These are phyloP conservation scores for Myriosclerotinia duriaeana DNA, from an alignment of 2,329 filamentous ascomycete species.

Conservation along the genomic window DNA sequence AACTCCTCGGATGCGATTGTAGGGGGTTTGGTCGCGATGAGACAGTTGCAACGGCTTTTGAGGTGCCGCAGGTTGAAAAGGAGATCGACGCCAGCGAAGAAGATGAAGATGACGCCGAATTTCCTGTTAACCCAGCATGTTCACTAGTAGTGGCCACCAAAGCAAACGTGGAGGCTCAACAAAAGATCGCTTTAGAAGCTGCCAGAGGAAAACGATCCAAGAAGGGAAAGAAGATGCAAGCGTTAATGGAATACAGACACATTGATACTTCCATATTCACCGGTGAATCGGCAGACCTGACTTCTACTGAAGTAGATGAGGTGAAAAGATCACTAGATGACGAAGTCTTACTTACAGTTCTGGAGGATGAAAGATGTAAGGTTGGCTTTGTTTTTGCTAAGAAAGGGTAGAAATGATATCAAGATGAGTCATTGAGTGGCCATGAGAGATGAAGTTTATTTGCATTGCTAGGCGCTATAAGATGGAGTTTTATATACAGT, in stretches of 20 bases:
- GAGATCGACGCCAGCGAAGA: conserved; percentile 22
- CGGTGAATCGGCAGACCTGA: conserved; percentile 39
- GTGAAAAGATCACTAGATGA: conserved; percentile 47
- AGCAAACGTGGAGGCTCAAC: conserved; percentile 48
- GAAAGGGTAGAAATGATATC: conserved; percentile 26
- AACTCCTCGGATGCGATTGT: conserved; percentile 63
- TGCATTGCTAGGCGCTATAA: conserved; percentile 13
- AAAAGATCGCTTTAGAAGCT: conserved; percentile 44
- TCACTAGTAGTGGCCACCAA: conserved; percentile 44
- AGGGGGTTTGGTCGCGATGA: conserved; percentile 50
- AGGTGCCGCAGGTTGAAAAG: conserved; percentile 24
- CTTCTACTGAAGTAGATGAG: conserved; percentile 41
- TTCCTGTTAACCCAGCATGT: conserved; percentile 30
- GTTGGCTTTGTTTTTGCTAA: conserved; percentile 53
- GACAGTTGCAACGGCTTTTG: conserved; percentile 28
- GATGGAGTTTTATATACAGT: neutral
- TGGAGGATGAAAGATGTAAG: conserved; percentile 46
- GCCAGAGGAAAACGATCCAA: conserved; percentile 37
- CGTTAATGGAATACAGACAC: conserved; percentile 56
- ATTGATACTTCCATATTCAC: conserved; percentile 46
- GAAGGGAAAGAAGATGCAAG: conserved; percentile 45
- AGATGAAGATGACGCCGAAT: conserved; percentile 39
- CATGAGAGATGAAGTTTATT: neutral
- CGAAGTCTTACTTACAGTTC: conserved; percentile 48
- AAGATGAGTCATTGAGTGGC: neutral